Conservation (phyloP, 148 eudicot genomes). For the Agrostemma githago region DNA sequence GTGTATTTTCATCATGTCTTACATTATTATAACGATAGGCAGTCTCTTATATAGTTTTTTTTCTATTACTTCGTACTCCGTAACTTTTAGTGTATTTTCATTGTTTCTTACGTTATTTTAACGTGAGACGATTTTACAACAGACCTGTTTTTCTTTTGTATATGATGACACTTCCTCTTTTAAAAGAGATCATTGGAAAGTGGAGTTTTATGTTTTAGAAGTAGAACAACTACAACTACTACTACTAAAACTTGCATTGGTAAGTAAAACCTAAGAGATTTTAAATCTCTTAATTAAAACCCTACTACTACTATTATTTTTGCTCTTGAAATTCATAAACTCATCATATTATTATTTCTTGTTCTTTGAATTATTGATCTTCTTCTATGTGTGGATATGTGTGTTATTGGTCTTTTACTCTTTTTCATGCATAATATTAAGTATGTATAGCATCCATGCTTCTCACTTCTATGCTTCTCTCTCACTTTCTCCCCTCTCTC, state of each 20-base stretch:
- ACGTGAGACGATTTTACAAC: not conserved
- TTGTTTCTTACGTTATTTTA: not conserved
- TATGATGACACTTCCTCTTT: constrained; percentile 6
- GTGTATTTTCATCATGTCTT: too few species aligned
- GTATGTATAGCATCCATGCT: not conserved
- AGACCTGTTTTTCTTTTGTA: not conserved
- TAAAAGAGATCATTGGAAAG: constrained; percentile 24
- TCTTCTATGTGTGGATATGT: constrained; percentile 20
- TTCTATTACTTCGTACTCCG: too few species aligned
- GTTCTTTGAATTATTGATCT: not conserved
- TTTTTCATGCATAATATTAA: not conserved
- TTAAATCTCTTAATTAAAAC: constrained; percentile 4
- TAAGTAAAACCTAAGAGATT: not conserved
- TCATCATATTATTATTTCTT: constrained; percentile 9
- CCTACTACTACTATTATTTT: not conserved
- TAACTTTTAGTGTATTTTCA: too few species aligned
- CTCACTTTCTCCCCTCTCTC: constrained; percentile 5
- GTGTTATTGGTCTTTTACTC: constrained; percentile 11
- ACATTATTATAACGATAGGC: too few species aligned
- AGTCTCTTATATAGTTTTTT: too few species aligned
- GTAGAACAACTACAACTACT: constrained; percentile 14
- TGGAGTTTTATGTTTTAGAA: constrained; percentile 21
- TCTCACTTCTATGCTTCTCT: not conserved
- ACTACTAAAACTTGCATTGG: constrained; percentile 14
- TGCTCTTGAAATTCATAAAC: constrained; percentile 25